Evolutionary conservation across 1,139 yeast genomes (phyloP).

Genomic region (Yarrowia galli): DNA sequence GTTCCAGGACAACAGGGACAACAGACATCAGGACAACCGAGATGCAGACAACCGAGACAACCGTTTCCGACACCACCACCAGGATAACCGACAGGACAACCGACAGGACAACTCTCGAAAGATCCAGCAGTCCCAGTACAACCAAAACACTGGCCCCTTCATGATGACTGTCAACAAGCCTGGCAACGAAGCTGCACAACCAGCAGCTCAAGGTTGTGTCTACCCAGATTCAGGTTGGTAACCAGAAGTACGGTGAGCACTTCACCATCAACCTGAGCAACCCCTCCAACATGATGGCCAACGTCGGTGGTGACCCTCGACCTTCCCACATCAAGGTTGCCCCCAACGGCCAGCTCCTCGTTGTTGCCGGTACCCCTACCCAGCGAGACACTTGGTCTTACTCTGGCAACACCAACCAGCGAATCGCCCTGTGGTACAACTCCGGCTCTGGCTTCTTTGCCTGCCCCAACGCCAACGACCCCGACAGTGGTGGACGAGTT

Average conservation of each 20-base stretch:
- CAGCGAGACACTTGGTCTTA: constrained; percentile 25
- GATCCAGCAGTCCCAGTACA: constrained; percentile 5
- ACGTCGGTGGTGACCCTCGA: constrained; percentile 26
- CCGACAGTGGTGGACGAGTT: constrained; percentile 15
- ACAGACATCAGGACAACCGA: constrained; percentile 20
- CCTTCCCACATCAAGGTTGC: constrained; percentile 31
- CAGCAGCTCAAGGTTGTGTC: constrained; percentile 34
- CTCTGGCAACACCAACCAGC: constrained; percentile 31
- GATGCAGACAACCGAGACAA: constrained; percentile 27
- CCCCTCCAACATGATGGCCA: constrained; percentile 34
- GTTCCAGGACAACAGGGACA: constrained; percentile 23
- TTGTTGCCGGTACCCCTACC: constrained; percentile 15
- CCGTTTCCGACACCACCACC: constrained; percentile 17
- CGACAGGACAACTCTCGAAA: constrained; percentile 23
- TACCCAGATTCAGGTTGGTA: constrained; percentile 29
- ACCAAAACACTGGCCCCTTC: constrained; percentile 22
- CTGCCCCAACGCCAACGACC: constrained; percentile 30
- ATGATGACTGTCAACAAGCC: constrained; percentile 31
- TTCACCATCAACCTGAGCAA: constrained; percentile 30
- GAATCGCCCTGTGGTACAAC: constrained; percentile 27
- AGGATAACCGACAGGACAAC: constrained; percentile 33
- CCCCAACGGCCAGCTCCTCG: constrained; percentile 22
- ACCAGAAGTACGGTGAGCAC: constrained; percentile 31
- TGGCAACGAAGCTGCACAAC: constrained; percentile 13
- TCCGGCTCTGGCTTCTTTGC: constrained; percentile 27